These are phyloP conservation scores for Multifurca ochricompacta DNA, from an alignment of 768 basidiomycete species.

Conservation along the genomic window DNA sequence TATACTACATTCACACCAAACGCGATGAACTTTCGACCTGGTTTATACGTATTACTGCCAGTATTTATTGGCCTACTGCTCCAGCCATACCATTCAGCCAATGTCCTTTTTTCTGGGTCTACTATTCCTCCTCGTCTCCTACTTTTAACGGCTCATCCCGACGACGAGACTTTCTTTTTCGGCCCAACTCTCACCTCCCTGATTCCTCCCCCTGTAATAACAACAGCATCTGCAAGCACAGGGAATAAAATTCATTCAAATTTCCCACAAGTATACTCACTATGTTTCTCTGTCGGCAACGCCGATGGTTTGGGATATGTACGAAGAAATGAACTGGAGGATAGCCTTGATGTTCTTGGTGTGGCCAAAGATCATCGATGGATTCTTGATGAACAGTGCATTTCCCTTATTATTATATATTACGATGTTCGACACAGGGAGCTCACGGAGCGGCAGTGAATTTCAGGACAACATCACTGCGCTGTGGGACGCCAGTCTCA, in stretches of 20 bases:
- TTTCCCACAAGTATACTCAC: slow-evolving; percentile 38
- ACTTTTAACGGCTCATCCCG: slow-evolving; percentile 86
- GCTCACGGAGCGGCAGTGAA: slow-evolving; percentile 34
- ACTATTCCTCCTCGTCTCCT: slow-evolving; percentile 33
- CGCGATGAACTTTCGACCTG: background rate
- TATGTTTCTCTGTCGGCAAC: slow-evolving; percentile 76
- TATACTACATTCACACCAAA: background rate
- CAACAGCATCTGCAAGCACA: background rate
- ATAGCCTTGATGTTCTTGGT: slow-evolving; percentile 62
- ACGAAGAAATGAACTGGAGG: slow-evolving; percentile 50
- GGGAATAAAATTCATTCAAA: background rate
- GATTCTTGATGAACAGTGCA: slow-evolving; percentile 63
- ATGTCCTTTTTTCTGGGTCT: background rate
- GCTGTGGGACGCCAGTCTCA: slow-evolving; percentile 52
- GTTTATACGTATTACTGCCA: slow-evolving; percentile 1
- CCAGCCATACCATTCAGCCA: background rate
- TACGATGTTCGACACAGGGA: slow-evolving; percentile 9
- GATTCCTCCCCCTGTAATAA: slow-evolving; percentile 1
- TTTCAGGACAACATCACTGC: slow-evolving; percentile 69
- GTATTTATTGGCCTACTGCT: slow-evolving; percentile 6
- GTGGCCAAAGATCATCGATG: slow-evolving; percentile 46
- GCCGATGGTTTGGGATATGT: slow-evolving; percentile 65
- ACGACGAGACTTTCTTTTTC: slow-evolving; percentile 95
- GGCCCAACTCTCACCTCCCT: slow-evolving; percentile 71
- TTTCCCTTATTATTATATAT: background rate